Percentiles rank a stretch among this genome's conserved stretches.
These are phyloP conservation scores for Nigrospora oryzae DNA, from an alignment of 2,329 filamentous ascomycete species.

Conservation along the genomic window DNA sequence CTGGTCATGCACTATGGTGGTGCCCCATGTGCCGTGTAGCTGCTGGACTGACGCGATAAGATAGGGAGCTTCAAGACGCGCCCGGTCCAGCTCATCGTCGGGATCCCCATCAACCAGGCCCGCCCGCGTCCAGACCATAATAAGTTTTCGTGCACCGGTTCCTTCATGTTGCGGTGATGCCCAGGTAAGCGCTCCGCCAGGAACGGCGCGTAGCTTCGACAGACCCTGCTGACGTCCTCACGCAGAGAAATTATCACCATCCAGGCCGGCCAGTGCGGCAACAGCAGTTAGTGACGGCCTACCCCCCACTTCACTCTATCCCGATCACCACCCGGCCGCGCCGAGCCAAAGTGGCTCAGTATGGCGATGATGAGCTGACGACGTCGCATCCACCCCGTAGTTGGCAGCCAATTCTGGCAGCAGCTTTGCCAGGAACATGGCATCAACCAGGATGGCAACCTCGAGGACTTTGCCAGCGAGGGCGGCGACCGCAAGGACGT, in stretches of 20 bases:
- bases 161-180: conserved; percentile 13
- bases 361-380: conserved; percentile 6
- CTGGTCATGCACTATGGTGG: no score
- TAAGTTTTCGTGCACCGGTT: no score
- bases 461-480: conserved; percentile 96
- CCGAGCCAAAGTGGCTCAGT: neutral
- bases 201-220: neutral
- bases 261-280: conserved; percentile 98
- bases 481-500: conserved; percentile 97
- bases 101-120: no score
- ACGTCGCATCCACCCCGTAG: conserved; percentile 37
- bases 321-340: neutral
- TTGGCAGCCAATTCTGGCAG: conserved; percentile 98
- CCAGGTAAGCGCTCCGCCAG: conserved; percentile 11
- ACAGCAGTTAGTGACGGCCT: conserved; percentile 69
- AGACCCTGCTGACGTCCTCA: neutral
- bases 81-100: no score
- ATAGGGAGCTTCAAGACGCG: no score
- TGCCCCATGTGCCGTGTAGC: no score
- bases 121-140: no score
- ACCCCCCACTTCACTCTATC: conserved; percentile 9
- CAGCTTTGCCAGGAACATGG: conserved; percentile 97
- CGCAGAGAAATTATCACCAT: conserved; percentile 96
- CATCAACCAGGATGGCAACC: conserved; percentile 93
- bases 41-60: no score